Evolutionary conservation across 805 yeast species (phyloP).

Genomic region (Priceomyces haplophilus): DNA sequence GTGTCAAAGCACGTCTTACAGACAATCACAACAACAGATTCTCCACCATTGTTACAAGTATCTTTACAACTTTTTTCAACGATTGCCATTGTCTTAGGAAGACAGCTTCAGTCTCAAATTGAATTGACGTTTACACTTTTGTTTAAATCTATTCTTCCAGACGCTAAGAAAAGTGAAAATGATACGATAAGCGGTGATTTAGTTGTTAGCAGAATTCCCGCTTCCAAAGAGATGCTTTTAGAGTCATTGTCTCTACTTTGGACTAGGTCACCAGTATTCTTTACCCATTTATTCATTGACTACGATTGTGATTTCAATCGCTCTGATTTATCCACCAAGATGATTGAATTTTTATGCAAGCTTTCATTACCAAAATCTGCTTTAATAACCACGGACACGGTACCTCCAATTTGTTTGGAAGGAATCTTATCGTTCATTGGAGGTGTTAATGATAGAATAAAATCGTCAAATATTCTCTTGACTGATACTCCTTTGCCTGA

Average conservation of each 20-base stretch:
- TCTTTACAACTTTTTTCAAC: conserved; percentile 75
- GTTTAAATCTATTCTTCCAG: conserved; percentile 54
- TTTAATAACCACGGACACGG: conserved; percentile 69
- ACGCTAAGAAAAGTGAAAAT: conserved; percentile 14
- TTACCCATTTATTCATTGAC: conserved; percentile 71
- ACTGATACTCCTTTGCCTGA: conserved; percentile 19
- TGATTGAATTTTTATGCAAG: conserved; percentile 69
- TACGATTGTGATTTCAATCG: conserved; percentile 91
- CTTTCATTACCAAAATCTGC: conserved; percentile 88
- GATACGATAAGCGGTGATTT: conserved; percentile 20
- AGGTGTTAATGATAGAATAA: conserved; percentile 54
- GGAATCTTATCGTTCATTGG: conserved; percentile 72
- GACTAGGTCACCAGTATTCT: conserved; percentile 76
- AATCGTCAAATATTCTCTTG: conserved; percentile 13
- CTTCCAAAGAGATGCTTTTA: conserved; percentile 72
- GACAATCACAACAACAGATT: conserved; percentile 70
- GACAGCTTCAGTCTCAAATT: conserved; percentile 70
- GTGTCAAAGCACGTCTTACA: conserved; percentile 84
- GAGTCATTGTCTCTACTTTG: conserved; percentile 81
- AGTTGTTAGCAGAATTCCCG: conserved; percentile 29
- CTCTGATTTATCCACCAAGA: conserved; percentile 65
- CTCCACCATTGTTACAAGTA: conserved; percentile 67
- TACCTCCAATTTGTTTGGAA: conserved; percentile 92
- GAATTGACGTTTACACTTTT: conserved; percentile 68
- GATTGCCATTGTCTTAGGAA: conserved; percentile 62